Percentiles rank a stretch among this genome's conserved stretches.
phyloP scores from a whole-genome alignment of 2,329 filamentous ascomycete genomes.

The Plectosphaerella sp. region DNA sequence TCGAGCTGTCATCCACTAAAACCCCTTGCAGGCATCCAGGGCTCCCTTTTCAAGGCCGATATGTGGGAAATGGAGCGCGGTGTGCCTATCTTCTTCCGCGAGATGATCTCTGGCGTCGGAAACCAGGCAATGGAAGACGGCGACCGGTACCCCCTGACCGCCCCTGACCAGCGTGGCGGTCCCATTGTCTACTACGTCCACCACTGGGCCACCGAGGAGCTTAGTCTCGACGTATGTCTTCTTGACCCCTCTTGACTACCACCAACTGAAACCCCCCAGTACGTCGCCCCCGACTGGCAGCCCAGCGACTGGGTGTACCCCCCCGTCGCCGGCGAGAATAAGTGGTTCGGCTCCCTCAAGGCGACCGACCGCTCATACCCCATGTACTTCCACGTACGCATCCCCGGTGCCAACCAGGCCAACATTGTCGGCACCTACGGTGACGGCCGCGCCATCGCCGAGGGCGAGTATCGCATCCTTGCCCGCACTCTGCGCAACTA shows the following conservation, averaged over 20 bases:
- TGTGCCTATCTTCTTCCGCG: conserved; percentile 18
- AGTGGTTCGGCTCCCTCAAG: conserved; percentile 2
- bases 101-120: conserved; percentile 7
- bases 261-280: not conserved
- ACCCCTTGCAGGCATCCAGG: conserved; percentile 2
- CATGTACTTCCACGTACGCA: conserved; percentile 1
- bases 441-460: conserved; percentile 7
- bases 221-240: conserved; percentile 5
- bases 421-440: conserved; percentile 4
- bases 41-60: conserved; percentile 8
- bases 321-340: conserved; percentile 2
- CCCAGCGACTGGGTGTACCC: conserved; percentile 9
- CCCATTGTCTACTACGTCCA: conserved; percentile 9
- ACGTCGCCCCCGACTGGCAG: conserved; percentile 1
- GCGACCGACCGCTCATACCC: conserved; percentile 2
- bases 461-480: conserved; percentile 13
- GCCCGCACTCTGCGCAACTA: conserved; percentile 12
- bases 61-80: conserved; percentile 15
- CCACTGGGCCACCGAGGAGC: conserved; percentile 10
- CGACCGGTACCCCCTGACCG: conserved; percentile 12
- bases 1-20: not conserved
- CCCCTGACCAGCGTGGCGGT: not conserved
- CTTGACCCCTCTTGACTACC: not conserved
- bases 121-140: conserved; percentile 23
- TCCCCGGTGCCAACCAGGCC: not conserved